Base-by-base conservation (phyloP, 2,329 filamentous ascomycete species). In the Colletotrichum graminicola region DNA sequence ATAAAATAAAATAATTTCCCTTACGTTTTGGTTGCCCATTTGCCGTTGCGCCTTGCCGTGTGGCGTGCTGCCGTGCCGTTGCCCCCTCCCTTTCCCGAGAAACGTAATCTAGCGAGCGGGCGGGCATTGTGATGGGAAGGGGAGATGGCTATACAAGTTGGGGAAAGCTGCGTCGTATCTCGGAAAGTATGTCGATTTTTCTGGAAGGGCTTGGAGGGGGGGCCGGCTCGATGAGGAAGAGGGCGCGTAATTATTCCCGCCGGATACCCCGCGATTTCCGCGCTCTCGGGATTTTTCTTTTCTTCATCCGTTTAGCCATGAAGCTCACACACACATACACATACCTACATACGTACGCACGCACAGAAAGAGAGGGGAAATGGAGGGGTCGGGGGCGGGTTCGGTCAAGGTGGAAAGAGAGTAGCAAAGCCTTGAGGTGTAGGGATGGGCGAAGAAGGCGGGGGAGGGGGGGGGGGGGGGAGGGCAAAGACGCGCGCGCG, bases 211-310 rank as follows among this genome's bases (percentile, higher is more conserved):
- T 36, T 45, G 36, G n/a, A 49, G 36, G 14, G 16, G 26, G 55
- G 52, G 55, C 29, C n/a, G 41, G 32, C n/a, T n/a, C 32, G 12
- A 36, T 23, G 12, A 32, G 12, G 21, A 26, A 10, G 39, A 12
- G n/a, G 7, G 29, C 5, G 32, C 14, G 14, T 18, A 16, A 18
- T 16, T 23, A 29, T n/a, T 32, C 47, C 64, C 56, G 56, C 47
- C 41, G 39, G 39, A 49, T 67, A 62, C 67, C 67, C 67, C 62
- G 67, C 67, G 67, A 62, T 66, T 66, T 56, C 67, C 67, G 49
- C 62, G 51, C 39, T 12, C 41, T 70, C 67, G 62, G 62, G 47
- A 56, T 54, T 12, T 41, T 39, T 4, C 29, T 21, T 45, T 45
- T 16, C 7, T 21, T 21, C 21, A 43, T 8, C 3, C 21, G 18